These are phyloP conservation scores for Sequoia sempervirens DNA, from an alignment of 75 land plant species.

Conservation along the genomic window DNA sequence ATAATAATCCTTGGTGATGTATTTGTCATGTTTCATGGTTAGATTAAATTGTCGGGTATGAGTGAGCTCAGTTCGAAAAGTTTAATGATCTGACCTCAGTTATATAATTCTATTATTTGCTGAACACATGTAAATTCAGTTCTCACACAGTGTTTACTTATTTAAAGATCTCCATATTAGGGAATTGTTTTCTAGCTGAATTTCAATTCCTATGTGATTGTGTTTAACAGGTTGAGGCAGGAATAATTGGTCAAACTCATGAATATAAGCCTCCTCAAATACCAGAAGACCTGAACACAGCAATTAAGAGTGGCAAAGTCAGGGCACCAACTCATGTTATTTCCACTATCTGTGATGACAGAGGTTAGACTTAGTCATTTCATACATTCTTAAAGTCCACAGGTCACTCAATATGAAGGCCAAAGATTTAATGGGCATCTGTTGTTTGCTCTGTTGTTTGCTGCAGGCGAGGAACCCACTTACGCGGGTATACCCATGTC, in stretches of 20 bases:
- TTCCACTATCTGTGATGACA: slow-evolving; percentile 89
- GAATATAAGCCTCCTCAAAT: slow-evolving; percentile 82
- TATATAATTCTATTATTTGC: background rate
- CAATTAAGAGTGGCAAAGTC: slow-evolving; percentile 94
- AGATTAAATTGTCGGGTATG: background rate
- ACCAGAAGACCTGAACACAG: slow-evolving; percentile 88
- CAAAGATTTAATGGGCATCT: background rate
- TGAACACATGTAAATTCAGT: background rate
- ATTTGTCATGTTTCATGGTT: background rate
- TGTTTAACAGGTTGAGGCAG: slow-evolving; percentile 54
- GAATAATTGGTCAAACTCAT: slow-evolving; percentile 59
- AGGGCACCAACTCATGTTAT: slow-evolving; percentile 97
- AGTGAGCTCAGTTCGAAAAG: background rate
- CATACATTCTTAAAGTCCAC: background rate
- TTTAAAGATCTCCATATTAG: background rate
- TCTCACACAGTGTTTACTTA: too few species aligned
- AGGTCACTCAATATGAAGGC: background rate
- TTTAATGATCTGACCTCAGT: background rate
- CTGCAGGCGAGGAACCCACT: slow-evolving; percentile 93
- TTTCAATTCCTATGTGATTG: background rate
- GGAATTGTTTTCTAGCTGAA: background rate
- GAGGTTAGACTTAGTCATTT: slow-evolving; percentile 16
- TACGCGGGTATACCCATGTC: slow-evolving; percentile 98
- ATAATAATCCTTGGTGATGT: background rate
- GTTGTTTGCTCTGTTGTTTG: background rate